Evolutionary conservation across 805 yeast species (phyloP).

Genomic region (Zygotorulaspora florentina): DNA sequence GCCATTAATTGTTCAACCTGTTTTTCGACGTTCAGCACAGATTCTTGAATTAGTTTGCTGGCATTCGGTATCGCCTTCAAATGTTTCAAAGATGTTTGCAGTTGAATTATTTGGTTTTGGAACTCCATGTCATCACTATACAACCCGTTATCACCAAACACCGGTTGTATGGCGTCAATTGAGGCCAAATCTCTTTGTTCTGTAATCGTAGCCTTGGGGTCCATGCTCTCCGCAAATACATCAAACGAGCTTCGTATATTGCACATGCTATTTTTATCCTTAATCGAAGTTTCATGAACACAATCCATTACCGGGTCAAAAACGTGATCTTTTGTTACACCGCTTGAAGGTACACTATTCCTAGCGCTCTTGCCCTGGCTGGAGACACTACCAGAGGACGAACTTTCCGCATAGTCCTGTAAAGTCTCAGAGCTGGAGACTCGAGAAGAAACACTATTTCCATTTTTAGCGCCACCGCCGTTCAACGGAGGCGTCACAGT

Average conservation of each 20-base stretch:
- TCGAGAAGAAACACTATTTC: neutral
- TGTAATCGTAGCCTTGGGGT: too few relatives aligned
- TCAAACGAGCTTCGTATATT: neutral
- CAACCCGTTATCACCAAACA: constrained; percentile 15
- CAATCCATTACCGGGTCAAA: constrained; percentile 8
- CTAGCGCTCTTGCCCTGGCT: neutral
- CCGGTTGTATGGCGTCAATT: constrained; percentile 1
- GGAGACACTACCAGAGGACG: neutral
- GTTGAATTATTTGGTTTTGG: constrained; percentile 14
- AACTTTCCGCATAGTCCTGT: neutral
- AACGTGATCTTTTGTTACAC: constrained; percentile 1
- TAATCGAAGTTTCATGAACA: neutral
- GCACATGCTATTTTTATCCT: neutral
- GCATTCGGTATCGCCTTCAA: constrained; percentile 13
- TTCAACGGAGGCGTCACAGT: neutral
- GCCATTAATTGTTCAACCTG: constrained; percentile 16
- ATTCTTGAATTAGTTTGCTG: constrained; percentile 9
- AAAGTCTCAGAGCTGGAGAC: neutral
- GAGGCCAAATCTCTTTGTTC: constrained; percentile 2
- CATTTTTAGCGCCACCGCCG: neutral
- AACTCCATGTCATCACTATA: constrained; percentile 23
- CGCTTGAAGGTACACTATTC: neutral
- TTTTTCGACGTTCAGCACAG: constrained; percentile 16
- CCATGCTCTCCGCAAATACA: neutral
- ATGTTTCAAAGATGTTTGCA: constrained; percentile 17